Percentiles rank a stretch among this genome's conserved stretches.
Conservation (phyloP, 768 basidiomycete species). For the Daedalea quercina region DNA sequence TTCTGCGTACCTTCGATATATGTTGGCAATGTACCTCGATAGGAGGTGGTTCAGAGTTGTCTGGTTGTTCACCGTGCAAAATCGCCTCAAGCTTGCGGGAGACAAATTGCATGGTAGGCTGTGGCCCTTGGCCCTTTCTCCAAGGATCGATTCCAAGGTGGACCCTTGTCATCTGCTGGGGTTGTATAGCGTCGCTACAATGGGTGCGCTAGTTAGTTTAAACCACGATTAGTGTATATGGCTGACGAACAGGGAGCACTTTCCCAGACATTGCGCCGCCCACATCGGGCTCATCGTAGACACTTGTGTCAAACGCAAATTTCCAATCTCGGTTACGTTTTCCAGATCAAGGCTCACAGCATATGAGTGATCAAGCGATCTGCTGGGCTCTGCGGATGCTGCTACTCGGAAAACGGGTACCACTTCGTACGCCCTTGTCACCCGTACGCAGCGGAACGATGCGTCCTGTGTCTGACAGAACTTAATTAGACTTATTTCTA, state of each 20-base stretch:
- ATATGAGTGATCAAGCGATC: slow-evolving; percentile 42
- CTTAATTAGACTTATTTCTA: neutral
- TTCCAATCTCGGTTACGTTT: slow-evolving; percentile 37
- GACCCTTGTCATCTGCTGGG: slow-evolving; percentile 42
- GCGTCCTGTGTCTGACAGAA: slow-evolving; percentile 35
- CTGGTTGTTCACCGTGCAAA: slow-evolving; percentile 39
- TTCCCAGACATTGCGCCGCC: slow-evolving; percentile 40
- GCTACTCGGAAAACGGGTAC: slow-evolving; percentile 49
- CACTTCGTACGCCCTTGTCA: slow-evolving; percentile 53
- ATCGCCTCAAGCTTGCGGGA: slow-evolving; percentile 42
- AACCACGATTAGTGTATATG: neutral
- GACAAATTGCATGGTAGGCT: slow-evolving; percentile 45
- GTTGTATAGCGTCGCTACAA: slow-evolving; percentile 35
- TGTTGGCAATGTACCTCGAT: slow-evolving; percentile 47
- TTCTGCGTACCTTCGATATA: slow-evolving; percentile 34
- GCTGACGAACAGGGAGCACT: slow-evolving; percentile 29
- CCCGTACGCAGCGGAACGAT: slow-evolving; percentile 52
- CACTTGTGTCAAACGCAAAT: slow-evolving; percentile 49
- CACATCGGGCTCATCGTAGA: slow-evolving; percentile 65
- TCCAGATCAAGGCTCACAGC: slow-evolving; percentile 48
- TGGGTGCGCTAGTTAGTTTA: neutral
- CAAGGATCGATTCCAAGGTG: slow-evolving; percentile 37
- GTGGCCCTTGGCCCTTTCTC: slow-evolving; percentile 28
- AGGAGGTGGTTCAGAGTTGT: slow-evolving; percentile 39
- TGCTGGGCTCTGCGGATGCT: slow-evolving; percentile 44